Base-by-base conservation (phyloP, 2,329 filamentous ascomycete genomes). In the Lachnellula hyalina region DNA sequence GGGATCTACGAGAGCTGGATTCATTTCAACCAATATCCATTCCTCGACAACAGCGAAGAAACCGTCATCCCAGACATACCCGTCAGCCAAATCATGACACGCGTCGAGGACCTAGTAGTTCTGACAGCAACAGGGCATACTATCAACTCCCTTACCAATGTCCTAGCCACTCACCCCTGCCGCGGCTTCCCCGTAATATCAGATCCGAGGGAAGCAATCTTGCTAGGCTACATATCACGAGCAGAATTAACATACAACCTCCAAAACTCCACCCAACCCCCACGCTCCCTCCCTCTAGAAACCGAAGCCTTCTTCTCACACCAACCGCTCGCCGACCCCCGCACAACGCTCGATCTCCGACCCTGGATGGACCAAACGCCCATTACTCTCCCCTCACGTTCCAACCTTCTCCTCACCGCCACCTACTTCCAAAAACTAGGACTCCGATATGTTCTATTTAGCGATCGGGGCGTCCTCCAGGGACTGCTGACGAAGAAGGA, bases 351-450 rank as follows among this genome's bases (percentile, higher is more conserved):
- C 40, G 94, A 99, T 72, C 79, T 99, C 11, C 80, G 93, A 7
- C 92, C 92, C 2, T 99, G 94, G 94, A 96, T 99, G 91, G 94
- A 99, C 71, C 93, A 96, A 71, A 99, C 94, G 0, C 94, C 94
- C 0, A 88, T 99, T 47, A 97, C 94, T 0, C 78, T 97, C 17
- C 89, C 90, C 42, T 85, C 84, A 21, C 82, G 85, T 59, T 85
- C 85, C 15, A 86, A 80, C 56, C 83, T 99, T 57, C 85, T 92
- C 68, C 81, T 97, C n/a, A 90, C 89, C 3, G 86, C 95, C 23
- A 86, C 82, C 54, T 95, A 99, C 80, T 97, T 99, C 73, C 91
- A 96, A 74, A 93, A 93, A 69, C 82, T 99, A 8, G 94, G 94
- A 19, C 74, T 99, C 58, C 82, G 93, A 49, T 96, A 97, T 73